Base-by-base conservation (phyloP, 1,139 yeast genomes). In the Suhomyces anneliseae region DNA sequence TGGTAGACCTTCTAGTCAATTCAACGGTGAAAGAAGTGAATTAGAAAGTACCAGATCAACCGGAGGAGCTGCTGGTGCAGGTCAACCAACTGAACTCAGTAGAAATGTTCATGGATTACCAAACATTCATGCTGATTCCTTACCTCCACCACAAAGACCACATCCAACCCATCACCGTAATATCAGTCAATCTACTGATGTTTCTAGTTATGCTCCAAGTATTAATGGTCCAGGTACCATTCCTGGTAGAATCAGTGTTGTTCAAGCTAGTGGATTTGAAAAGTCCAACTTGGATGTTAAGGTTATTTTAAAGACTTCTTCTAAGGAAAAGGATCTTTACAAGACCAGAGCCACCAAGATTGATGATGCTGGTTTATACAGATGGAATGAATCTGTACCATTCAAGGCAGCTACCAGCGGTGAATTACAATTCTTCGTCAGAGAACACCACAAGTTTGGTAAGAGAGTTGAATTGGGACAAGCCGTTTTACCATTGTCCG, bases 381-480 rank as follows among this genome's bases (percentile, higher is more conserved):
- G 68, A 49, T 82, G 90, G 80, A 80, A 81, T 55, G 97, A 89
- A 60, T 74, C 83, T 26, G 72, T 79, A 52, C 76, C 84, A 6
- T 88, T 90, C 70, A 83, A 79, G 60, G 83, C 93, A 9, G 71
- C 85, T 5, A 66, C 83, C 3, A 83, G 79, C 14, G 84, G 85
- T 3, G 74, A 71, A 47, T 60, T 92, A 42, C 68, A 80, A 6
- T 79, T 92, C 58, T 72, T 74, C 36, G 79, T 88, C 12, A 74
- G 81, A 43, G 84, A 85, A 43, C 87, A 82, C 61, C 95, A 87
- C 64, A 78, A 82, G 4, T 78, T 92, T 56, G 93, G 96, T 38
- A 83, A 87, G 59, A 84, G 81, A 53, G 74, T 74, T 39, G 87
- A 81, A 45, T 53, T 90, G 42, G 96, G 88, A 12, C 76, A 74